Evolutionary conservation across 768 basidiomycete genomes (phyloP).

Genomic region (Lactarius psammicola): DNA sequence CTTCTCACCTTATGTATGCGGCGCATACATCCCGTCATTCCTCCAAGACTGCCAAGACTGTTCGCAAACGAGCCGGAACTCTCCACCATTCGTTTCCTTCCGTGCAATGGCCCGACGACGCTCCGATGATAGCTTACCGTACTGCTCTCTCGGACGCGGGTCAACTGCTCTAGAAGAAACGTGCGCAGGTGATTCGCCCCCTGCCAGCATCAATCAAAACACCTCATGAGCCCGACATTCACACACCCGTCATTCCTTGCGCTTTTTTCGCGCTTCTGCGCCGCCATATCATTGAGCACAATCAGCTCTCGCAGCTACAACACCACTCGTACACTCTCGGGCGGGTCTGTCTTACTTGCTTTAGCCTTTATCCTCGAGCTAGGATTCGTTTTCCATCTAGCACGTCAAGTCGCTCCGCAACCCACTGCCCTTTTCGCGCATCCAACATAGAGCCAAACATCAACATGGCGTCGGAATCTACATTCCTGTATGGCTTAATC

Average conservation of each 20-base stretch:
- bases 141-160: neutral
- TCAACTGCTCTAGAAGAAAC: neutral
- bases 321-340: neutral
- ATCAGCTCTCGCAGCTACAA: neutral
- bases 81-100: neutral
- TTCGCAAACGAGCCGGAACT: neutral
- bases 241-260: neutral
- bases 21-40: neutral
- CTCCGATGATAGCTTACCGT: neutral
- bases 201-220: neutral
- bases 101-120: neutral
- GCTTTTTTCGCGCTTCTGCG: conserved; percentile 6
- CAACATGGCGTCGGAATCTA: conserved; percentile 31
- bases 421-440: neutral
- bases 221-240: conserved; percentile 2
- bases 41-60: neutral
- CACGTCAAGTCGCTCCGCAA: neutral
- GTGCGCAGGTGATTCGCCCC: neutral
- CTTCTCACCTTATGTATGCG: neutral
- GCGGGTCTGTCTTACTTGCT: neutral
- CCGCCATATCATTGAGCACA: neutral
- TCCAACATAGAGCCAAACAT: neutral
- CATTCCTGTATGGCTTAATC: conserved; percentile 29
- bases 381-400: neutral
- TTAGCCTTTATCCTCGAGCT: neutral